Conservation (phyloP, 1,284 basidiomycete genomes). For the Microbotryum lychnidis-dioicae region DNA sequence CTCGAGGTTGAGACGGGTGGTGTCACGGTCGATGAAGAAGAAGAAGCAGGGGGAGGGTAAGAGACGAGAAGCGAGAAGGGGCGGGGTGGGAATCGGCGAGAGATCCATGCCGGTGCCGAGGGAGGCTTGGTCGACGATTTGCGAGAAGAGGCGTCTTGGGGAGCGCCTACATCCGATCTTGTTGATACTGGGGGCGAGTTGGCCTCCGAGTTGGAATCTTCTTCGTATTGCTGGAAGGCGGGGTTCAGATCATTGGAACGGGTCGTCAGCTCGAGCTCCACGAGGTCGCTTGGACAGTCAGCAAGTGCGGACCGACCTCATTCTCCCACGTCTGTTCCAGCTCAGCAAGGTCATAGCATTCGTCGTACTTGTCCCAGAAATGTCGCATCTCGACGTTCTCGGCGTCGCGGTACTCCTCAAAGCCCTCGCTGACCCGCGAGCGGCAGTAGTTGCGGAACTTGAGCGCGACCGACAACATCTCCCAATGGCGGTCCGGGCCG, state of each 20-base stretch:
- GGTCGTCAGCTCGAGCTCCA: conserved; percentile 2
- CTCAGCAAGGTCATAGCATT: conserved; percentile 10
- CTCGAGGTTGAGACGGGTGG: no score
- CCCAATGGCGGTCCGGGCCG: conserved; percentile 21
- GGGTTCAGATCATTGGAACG: background rate
- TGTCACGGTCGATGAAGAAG: no score
- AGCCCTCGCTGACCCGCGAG: background rate
- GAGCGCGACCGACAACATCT: conserved; percentile 16
- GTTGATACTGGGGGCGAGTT: background rate
- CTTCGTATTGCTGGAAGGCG: background rate
- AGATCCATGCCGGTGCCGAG: no score
- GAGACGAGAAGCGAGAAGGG: no score
- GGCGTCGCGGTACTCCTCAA: background rate
- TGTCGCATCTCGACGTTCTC: background rate
- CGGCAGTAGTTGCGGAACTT: conserved; percentile 6
- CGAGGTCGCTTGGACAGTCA: background rate
- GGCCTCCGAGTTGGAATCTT: background rate
- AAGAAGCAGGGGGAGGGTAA: no score
- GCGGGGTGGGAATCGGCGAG: no score
- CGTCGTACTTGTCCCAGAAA: conserved; percentile 18
- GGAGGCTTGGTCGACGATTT: background rate
- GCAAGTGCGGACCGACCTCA: conserved; percentile 1
- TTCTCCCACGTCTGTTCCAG: conserved; percentile 22
- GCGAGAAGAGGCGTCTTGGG: background rate
- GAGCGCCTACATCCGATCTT: conserved; percentile 1